phyloP scores from a whole-genome alignment of 2,329 filamentous ascomycete genomes.

The Colletotrichum euphorbiae region DNA sequence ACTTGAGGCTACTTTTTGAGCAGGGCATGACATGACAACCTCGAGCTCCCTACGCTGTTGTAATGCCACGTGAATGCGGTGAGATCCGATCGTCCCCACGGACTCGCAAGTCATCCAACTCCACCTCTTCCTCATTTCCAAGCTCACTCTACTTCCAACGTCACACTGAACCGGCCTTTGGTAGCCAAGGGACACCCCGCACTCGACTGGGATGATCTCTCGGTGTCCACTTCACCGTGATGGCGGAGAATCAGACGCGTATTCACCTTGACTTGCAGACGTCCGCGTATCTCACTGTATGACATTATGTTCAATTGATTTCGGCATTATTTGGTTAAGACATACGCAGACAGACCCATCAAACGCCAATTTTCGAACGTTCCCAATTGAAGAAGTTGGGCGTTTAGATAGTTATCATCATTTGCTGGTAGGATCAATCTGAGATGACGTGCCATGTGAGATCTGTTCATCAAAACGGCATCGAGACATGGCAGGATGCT shows the following conservation, averaged over 20 bases:
- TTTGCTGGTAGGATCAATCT: no score
- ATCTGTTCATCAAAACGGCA: no score
- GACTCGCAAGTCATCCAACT: background rate
- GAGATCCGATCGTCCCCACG: background rate
- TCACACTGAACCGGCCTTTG: background rate
- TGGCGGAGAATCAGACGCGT: background rate
- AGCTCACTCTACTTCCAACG: background rate
- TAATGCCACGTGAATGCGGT: background rate
- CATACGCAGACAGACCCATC: no score
- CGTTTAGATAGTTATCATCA: no score
- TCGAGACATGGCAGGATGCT: no score
- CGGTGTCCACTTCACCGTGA: background rate
- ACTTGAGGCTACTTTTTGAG: no score
- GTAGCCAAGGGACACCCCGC: conserved; percentile 3
- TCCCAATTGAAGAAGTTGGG: no score
- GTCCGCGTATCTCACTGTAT: background rate
- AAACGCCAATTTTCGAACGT: background rate
- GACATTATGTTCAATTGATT: no score
- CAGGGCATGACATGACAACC: background rate
- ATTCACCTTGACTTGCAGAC: background rate
- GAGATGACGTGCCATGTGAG: no score
- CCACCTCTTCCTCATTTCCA: background rate
- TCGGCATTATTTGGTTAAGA: no score
- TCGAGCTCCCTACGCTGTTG: background rate
- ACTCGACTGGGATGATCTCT: background rate